phyloP scores from a whole-genome alignment of 2,329 filamentous ascomycete species.

The Aurifilum marmelostoma region DNA sequence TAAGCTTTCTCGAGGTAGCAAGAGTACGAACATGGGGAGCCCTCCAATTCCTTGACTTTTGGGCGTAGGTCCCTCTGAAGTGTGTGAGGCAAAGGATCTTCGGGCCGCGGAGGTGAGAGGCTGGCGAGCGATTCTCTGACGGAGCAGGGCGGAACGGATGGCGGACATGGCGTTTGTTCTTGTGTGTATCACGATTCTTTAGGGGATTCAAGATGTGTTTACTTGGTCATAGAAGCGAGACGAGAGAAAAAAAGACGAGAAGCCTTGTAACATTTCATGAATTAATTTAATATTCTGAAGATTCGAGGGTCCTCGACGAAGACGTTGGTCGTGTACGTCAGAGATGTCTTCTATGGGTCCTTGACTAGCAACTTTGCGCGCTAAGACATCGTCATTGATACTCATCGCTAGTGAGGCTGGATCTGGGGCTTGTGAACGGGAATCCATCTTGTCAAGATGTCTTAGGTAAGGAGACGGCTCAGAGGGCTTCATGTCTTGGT shows the following conservation, averaged over 20 bases:
- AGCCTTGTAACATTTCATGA: not conserved
- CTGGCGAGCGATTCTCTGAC: not conserved
- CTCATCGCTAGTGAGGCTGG: not conserved
- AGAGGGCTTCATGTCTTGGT: not conserved
- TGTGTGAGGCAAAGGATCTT: conserved; percentile 12
- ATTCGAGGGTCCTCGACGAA: not conserved
- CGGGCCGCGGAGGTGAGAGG: not conserved
- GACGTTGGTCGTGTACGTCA: conserved; percentile 10
- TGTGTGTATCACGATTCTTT: not conserved
- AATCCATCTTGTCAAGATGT: not conserved
- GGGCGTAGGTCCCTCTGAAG: not conserved
- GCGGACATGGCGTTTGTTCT: conserved; percentile 5
- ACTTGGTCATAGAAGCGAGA: not conserved
- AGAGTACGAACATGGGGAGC: conserved; percentile 6
- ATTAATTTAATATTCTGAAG: not conserved
- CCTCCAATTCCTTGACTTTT: conserved; percentile 9
- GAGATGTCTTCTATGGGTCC: not conserved
- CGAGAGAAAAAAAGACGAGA: too few relatives aligned
- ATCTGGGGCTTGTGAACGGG: not conserved
- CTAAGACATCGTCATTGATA: conserved; percentile 6
- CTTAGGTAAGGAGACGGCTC: not conserved
- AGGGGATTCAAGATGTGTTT: not conserved
- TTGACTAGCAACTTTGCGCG: not conserved
- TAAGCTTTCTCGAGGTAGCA: too few relatives aligned
- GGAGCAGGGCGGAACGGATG: conserved; percentile 5